Evolutionary conservation across 257 asterid genomes (phyloP), one percentile per base, ranked within the genome.

Genomic region (Oldenlandia corymbosa): DNA sequence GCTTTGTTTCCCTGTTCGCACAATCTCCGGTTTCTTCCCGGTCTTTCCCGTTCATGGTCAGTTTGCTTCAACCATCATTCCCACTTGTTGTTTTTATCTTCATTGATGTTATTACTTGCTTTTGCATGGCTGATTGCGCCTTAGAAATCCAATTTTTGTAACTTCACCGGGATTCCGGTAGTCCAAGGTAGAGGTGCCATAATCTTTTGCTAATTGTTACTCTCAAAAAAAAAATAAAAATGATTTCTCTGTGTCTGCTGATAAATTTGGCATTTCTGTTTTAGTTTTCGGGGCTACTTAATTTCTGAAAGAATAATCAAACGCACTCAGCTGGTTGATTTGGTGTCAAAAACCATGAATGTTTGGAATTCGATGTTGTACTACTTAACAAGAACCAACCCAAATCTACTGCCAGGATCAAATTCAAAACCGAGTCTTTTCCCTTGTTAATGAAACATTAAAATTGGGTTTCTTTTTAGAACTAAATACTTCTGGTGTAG

Each of bases 1-100:
- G 67, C 59, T 14, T 46, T 69, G 45, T 58, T 66, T 16, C 62
- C 64, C 21, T 42, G 53, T 20, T 45, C 30, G 16, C 69, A 28
- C 20, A 66, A 5, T 28, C 43, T 3, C 26, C 39, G 34, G 46
- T 60, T 42, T 47, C 68, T 42, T 47, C 68, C 31, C 4, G 74
- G 10, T 48, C 64, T 67, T 27, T 54, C 72, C 21, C 49, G 14
- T 60, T 59, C 74, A 34, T 48, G 74, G 82, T 77, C 5, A 36
- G 68, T 63, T 5, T 32, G n/a, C n/a, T n/a, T 45, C 31, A 21
- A 21, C 36, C 36, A 2, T 27, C 6, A 21, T 48, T 41, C 18
- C 28, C 64, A 26, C 5, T 36, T 26, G 28, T 26, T 57, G 53
- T 47, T 57, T 36, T 57, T 9, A 34, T 34, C 45, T 57, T 57